A percentile compares a stretch with the other conserved stretches of the same genome.
These are phyloP conservation scores for Parmelia sp. DNA, from an alignment of 495 filamentous ascomycete species.

Conservation along the genomic window DNA sequence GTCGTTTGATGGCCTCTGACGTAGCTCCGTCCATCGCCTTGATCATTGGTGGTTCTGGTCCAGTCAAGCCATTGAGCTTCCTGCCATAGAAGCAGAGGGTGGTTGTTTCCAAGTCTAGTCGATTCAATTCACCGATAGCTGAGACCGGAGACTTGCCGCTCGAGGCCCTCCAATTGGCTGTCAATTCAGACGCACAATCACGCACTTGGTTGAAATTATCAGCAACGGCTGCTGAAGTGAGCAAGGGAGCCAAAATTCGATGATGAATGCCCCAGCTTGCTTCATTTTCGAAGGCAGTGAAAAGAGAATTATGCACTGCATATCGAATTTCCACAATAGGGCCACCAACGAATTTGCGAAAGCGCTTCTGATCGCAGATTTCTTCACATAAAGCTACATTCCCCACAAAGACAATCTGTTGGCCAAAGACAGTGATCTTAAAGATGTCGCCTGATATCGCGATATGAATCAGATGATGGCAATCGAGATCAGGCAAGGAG, in stretches of 20 bases:
- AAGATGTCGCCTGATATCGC: conserved; percentile 55
- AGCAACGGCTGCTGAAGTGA: conserved; percentile 35
- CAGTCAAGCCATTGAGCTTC: conserved; percentile 32
- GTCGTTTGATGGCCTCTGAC: conserved; percentile 38
- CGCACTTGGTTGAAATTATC: conserved; percentile 50
- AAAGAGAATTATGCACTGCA: conserved; percentile 64
- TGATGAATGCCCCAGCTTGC: conserved; percentile 65
- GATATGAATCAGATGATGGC: conserved; percentile 22
- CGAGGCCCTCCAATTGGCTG: conserved; percentile 55
- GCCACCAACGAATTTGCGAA: conserved; percentile 56
- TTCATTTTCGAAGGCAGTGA: conserved; percentile 60
- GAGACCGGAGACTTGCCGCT: conserved; percentile 42
- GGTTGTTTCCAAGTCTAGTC: conserved; percentile 63
- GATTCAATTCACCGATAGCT: conserved; percentile 64
- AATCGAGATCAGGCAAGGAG: neutral
- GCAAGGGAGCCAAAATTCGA: conserved; percentile 50
- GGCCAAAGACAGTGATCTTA: conserved; percentile 52
- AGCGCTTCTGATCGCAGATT: conserved; percentile 64
- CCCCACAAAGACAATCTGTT: conserved; percentile 48
- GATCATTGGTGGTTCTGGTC: conserved; percentile 34
- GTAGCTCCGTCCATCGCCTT: conserved; percentile 38
- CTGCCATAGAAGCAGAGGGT: conserved; percentile 55
- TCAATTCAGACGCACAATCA: conserved; percentile 59
- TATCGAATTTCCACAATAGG: conserved; percentile 55
- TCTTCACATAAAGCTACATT: conserved; percentile 59